Percentiles rank a stretch among this genome's conserved stretches.
Conservation (phyloP, 1,284 basidiomycete species). For the Ustilago curta region DNA sequence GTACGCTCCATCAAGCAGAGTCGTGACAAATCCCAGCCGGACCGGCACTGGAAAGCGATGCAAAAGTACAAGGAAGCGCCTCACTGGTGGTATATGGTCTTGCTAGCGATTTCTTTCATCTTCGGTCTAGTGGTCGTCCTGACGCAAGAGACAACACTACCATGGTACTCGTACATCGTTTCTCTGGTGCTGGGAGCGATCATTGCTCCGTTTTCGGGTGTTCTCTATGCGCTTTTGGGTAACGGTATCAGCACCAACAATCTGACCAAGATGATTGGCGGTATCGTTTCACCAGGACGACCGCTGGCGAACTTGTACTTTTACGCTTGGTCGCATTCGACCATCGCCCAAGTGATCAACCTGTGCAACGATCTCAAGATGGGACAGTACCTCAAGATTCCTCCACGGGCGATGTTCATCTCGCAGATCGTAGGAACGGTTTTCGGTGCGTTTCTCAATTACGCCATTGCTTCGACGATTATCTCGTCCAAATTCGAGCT, state of each 20-base stretch:
- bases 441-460: constrained; percentile 51
- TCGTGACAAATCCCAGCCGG: constrained; percentile 72
- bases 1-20: constrained; percentile 73
- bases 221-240: constrained; percentile 45
- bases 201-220: constrained; percentile 42
- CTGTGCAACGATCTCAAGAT: constrained; percentile 51
- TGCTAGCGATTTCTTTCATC: constrained; percentile 45
- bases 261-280: constrained; percentile 54
- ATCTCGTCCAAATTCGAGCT: constrained; percentile 38
- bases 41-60: constrained; percentile 73
- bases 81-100: constrained; percentile 63
- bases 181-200: constrained; percentile 37
- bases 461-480: constrained; percentile 38
- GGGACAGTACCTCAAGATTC: constrained; percentile 62
- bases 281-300: constrained; percentile 38
- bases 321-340: constrained; percentile 44
- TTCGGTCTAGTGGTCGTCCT: constrained; percentile 41
- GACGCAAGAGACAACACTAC: constrained; percentile 55
- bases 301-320: constrained; percentile 58
- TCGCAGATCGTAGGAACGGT: constrained; percentile 45
- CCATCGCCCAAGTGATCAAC: constrained; percentile 48
- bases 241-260: constrained; percentile 44
- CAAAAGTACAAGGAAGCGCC: constrained; percentile 64
- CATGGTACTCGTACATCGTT: constrained; percentile 47
- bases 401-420: constrained; percentile 42